Evolutionary conservation across 345 rosid species (phyloP).

Genomic region (Raphanus sativus): DNA sequence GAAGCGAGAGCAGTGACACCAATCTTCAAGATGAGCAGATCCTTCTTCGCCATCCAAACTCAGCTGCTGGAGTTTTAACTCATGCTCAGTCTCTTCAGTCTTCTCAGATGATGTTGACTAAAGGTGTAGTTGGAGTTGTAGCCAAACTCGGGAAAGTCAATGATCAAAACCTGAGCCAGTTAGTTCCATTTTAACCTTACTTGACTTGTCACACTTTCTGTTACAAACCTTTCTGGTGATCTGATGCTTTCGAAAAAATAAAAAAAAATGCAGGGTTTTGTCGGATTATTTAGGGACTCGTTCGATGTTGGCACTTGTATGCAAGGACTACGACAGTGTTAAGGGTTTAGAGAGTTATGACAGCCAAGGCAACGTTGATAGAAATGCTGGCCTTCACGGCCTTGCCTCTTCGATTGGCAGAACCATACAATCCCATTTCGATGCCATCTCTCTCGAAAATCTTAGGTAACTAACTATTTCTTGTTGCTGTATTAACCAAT

Average conservation of each 20-base stretch:
- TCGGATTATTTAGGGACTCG: slow-evolving; percentile 55
- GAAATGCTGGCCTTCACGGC: slow-evolving; percentile 68
- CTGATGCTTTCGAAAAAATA: too few relatives aligned
- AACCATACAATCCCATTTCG: slow-evolving; percentile 66
- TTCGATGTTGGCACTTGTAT: slow-evolving; percentile 3
- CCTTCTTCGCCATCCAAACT: slow-evolving; percentile 47
- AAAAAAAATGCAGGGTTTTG: slow-evolving; percentile 51
- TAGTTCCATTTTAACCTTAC: too few relatives aligned
- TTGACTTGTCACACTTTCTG: neutral
- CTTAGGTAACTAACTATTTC: slow-evolving; percentile 60
- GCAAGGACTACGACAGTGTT: neutral
- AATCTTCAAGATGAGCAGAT: slow-evolving; percentile 55
- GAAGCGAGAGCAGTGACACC: slow-evolving; percentile 33
- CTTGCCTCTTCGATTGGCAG: slow-evolving; percentile 72
- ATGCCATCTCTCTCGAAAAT: slow-evolving; percentile 70
- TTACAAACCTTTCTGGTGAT: neutral
- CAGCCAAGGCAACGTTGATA: slow-evolving; percentile 58
- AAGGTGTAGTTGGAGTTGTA: slow-evolving; percentile 75
- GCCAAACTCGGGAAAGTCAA: slow-evolving; percentile 82
- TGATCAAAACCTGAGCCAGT: slow-evolving; percentile 84
- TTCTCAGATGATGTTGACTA: slow-evolving; percentile 42
- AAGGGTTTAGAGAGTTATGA: slow-evolving; percentile 47
- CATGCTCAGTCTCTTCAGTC: slow-evolving; percentile 49
- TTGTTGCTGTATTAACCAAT: neutral
- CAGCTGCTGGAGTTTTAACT: slow-evolving; percentile 79